Percentiles rank a stretch among this genome's conserved stretches.
Conservation (phyloP, 495 filamentous ascomycete species). For the Pseudotulostoma volvatum region DNA sequence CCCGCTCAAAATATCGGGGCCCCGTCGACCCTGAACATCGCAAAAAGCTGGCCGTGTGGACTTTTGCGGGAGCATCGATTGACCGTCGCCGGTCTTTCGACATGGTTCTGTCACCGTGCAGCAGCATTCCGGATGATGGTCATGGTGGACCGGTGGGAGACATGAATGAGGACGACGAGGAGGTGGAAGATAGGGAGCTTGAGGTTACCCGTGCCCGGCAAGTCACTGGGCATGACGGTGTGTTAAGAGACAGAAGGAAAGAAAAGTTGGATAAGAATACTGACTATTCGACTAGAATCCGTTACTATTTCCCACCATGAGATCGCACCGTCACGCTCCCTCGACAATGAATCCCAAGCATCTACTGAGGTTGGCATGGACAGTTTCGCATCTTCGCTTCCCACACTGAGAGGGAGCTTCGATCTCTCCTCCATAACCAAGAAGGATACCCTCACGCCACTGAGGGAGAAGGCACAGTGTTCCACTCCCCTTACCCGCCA, state of each 20-base stretch:
- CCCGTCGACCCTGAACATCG: constrained; percentile 36
- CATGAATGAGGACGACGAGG: too few relatives aligned
- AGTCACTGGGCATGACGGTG: too few relatives aligned
- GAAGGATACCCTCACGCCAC: constrained; percentile 18
- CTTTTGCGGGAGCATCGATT: constrained; percentile 24
- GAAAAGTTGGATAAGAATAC: too few relatives aligned
- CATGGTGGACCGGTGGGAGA: constrained; percentile 6
- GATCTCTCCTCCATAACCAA: constrained; percentile 13
- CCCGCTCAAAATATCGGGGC: constrained; percentile 35
- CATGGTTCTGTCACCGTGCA: constrained; percentile 24
- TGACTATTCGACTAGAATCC: too few relatives aligned
- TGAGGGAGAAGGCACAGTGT: constrained; percentile 23
- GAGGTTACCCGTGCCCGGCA: too few relatives aligned
- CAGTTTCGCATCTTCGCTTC: constrained; percentile 25
- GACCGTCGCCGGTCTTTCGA: constrained; percentile 23
- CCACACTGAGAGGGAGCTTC: constrained; percentile 16
- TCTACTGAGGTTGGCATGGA: constrained; percentile 23
- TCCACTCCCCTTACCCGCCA: constrained; percentile 20
- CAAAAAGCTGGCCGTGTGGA: constrained; percentile 32
- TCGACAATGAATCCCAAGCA: constrained; percentile 20
- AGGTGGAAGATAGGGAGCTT: constrained; percentile 6
- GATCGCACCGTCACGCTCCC: constrained; percentile 14
- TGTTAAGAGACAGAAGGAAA: too few relatives aligned
- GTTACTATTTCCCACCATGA: constrained; percentile 9
- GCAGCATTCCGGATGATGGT: constrained; percentile 14